Conservation (phyloP, 768 basidiomycete species). For the Tricholoma bakamatsutake region DNA sequence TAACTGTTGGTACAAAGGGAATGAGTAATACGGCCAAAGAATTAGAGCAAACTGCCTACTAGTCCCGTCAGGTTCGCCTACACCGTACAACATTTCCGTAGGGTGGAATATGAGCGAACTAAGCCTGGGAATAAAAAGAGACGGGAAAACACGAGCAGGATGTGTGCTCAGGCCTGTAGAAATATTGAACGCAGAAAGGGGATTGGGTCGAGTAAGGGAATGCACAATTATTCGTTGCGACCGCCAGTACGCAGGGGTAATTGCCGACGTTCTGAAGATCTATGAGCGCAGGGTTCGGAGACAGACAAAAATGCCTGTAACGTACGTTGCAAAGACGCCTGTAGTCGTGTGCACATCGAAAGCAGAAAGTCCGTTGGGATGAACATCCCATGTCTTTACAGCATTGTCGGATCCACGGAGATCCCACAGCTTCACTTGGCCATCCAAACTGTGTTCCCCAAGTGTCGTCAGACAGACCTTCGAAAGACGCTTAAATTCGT, state of each 20-base stretch:
- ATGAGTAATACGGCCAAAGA: constrained; percentile 3
- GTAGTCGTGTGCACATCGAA: constrained; percentile 85
- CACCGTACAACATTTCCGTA: constrained; percentile 75
- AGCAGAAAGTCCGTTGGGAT: constrained; percentile 68
- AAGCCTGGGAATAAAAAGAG: constrained; percentile 53
- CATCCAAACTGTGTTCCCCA: constrained; percentile 58
- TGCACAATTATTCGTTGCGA: constrained; percentile 60
- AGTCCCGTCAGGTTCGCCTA: constrained; percentile 68
- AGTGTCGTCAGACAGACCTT: background rate
- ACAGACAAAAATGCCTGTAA: constrained; percentile 9
- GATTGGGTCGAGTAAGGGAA: constrained; percentile 37
- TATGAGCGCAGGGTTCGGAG: constrained; percentile 4
- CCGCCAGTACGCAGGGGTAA: constrained; percentile 56
- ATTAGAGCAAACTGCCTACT: constrained; percentile 26
- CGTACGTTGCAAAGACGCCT: constrained; percentile 82
- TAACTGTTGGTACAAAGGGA: constrained; percentile 29
- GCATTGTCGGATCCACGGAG: constrained; percentile 59
- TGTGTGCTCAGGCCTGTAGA: constrained; percentile 50
- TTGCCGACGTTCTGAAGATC: constrained; percentile 47
- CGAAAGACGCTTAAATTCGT: constrained; percentile 13
- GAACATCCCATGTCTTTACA: constrained; percentile 55
- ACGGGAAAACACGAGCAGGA: constrained; percentile 50
- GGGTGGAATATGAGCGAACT: constrained; percentile 79
- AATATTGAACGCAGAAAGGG: constrained; percentile 41
- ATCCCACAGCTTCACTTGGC: constrained; percentile 91